These are phyloP conservation scores for Podospora fimiseda DNA, from an alignment of 495 filamentous ascomycete genomes.

Conservation along the genomic window DNA sequence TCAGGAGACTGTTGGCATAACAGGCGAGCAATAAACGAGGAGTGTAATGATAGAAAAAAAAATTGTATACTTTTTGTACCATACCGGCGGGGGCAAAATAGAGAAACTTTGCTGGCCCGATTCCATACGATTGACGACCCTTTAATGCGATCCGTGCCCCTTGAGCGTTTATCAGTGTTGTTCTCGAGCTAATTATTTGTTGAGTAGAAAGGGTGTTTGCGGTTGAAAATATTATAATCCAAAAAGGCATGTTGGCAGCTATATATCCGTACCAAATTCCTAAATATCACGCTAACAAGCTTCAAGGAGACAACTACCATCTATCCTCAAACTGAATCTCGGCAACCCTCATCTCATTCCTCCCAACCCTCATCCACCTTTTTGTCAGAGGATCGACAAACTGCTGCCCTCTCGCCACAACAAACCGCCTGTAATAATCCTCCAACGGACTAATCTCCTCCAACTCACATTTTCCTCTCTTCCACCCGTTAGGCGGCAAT, in stretches of 20 bases:
- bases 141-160: too few species aligned
- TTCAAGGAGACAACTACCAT: too few species aligned
- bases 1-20: conserved; percentile 40
- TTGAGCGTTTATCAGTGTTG: too few species aligned
- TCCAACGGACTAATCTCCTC: conserved; percentile 7
- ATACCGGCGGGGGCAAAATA: conserved; percentile 18
- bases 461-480: conserved; percentile 14
- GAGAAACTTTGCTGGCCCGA: conserved; percentile 7
- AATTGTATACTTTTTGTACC: conserved; percentile 26
- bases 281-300: too few species aligned
- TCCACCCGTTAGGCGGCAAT: conserved; percentile 19
- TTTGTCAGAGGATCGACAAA: conserved; percentile 17
- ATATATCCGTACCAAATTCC: too few species aligned
- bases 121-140: background rate
- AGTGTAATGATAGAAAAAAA: conserved; percentile 11
- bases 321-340: conserved; percentile 21
- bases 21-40: conserved; percentile 5
- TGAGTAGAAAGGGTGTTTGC: too few species aligned
- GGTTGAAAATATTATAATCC: too few species aligned
- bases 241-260: too few species aligned
- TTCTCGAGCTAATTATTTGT: too few species aligned
- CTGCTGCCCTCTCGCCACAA: conserved; percentile 19
- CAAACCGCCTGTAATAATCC: conserved; percentile 20
- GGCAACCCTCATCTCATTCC: conserved; percentile 18
- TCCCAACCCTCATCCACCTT: conserved; percentile 25